Conservation (phyloP, 1,284 basidiomycete genomes). For the Microbotryum intermedium region DNA sequence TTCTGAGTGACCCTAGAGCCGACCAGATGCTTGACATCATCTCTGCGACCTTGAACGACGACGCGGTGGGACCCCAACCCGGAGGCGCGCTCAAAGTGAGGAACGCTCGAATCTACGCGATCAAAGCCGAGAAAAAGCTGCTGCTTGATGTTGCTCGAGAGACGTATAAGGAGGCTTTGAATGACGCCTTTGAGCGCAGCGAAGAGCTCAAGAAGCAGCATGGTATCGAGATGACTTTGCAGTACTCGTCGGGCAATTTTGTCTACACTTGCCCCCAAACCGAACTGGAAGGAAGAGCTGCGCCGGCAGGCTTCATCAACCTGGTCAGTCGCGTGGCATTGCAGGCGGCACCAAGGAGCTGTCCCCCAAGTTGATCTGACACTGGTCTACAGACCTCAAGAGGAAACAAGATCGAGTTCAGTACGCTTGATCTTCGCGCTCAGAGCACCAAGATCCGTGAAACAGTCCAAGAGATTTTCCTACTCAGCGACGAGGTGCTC, state of each 20-base stretch:
- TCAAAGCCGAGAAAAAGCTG: conserved; percentile 27
- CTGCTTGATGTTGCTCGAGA: conserved; percentile 79
- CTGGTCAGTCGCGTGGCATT: conserved; percentile 17
- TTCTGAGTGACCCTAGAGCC: conserved; percentile 62
- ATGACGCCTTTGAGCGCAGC: conserved; percentile 21
- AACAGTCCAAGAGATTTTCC: conserved; percentile 34
- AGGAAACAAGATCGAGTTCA: conserved; percentile 33
- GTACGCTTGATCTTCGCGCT: conserved; percentile 34
- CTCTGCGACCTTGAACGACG: conserved; percentile 60
- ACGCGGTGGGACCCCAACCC: conserved; percentile 48
- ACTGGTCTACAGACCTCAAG: conserved; percentile 21
- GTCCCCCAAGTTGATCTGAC: background rate
- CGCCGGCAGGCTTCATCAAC: conserved; percentile 19
- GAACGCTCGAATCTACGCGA: conserved; percentile 27
- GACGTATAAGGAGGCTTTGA: conserved; percentile 57
- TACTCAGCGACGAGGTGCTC: conserved; percentile 28
- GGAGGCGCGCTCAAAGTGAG: conserved; percentile 57
- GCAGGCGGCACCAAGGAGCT: background rate
- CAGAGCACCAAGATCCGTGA: conserved; percentile 32
- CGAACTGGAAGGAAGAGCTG: conserved; percentile 23
- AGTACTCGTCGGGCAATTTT: conserved; percentile 19
- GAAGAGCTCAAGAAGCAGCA: conserved; percentile 13
- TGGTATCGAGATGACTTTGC: conserved; percentile 20
- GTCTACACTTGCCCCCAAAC: conserved; percentile 19
- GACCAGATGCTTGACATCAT: conserved; percentile 55